phyloP scores from a whole-genome alignment of 2,329 filamentous ascomycete genomes.

The Fusarium sp. region DNA sequence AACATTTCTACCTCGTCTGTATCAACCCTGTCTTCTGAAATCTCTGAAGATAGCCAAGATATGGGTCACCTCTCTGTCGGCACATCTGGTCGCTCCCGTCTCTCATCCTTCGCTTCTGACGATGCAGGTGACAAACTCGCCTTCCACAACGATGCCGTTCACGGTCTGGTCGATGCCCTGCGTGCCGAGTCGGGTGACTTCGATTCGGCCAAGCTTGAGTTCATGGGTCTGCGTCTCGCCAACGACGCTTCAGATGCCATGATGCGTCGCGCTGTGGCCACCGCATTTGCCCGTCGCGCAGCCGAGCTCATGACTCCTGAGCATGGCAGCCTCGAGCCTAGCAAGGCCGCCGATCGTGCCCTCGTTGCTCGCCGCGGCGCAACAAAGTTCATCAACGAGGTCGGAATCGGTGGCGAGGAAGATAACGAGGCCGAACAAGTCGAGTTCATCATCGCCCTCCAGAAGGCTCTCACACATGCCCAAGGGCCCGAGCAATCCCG shows the following conservation, averaged over 20 bases:
- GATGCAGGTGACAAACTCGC: conserved; percentile 70
- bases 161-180: conserved; percentile 88
- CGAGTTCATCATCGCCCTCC: conserved; percentile 86
- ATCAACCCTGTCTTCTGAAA: conserved; percentile 74
- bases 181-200: conserved; percentile 83
- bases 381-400: conserved; percentile 69
- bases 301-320: conserved; percentile 74
- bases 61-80: conserved; percentile 68
- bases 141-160: conserved; percentile 90
- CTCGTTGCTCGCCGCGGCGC: conserved; percentile 70
- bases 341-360: conserved; percentile 75
- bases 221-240: conserved; percentile 92
- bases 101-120: conserved; percentile 81
- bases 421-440: conserved; percentile 78
- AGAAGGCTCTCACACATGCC: conserved; percentile 80
- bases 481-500: conserved; percentile 69
- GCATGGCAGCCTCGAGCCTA: conserved; percentile 68
- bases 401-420: conserved; percentile 72
- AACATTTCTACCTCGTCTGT: conserved; percentile 69
- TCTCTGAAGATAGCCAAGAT: conserved; percentile 76
- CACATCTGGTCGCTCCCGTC: conserved; percentile 71
- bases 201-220: conserved; percentile 86
- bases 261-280: conserved; percentile 88
- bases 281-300: conserved; percentile 87
- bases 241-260: conserved; percentile 92